phyloP scores from a whole-genome alignment of 768 basidiomycete genomes.

The Collybia nuda region DNA sequence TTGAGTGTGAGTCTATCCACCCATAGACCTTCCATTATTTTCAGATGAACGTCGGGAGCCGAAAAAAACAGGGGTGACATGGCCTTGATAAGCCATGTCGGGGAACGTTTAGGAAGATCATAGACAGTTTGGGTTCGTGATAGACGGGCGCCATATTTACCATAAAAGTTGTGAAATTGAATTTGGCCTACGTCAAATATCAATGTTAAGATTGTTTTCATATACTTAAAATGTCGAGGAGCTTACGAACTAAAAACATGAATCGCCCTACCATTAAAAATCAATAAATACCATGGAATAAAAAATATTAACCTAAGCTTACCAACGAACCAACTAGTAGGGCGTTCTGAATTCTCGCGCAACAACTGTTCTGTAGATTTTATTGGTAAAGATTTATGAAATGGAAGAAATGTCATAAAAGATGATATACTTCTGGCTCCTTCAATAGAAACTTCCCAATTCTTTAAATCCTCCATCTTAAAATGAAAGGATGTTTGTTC shows the following conservation, averaged over 20 bases:
- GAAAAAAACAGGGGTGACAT: slow-evolving; percentile 43
- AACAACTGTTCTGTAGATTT: neutral
- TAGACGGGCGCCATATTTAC: slow-evolving; percentile 42
- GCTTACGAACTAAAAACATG: slow-evolving; percentile 10
- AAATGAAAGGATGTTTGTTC: no score
- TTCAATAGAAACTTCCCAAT: neutral
- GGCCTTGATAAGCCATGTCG: slow-evolving; percentile 31
- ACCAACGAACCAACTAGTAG: neutral
- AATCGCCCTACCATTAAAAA: slow-evolving; percentile 10
- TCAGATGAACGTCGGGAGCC: slow-evolving; percentile 41
- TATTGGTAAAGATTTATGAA: neutral
- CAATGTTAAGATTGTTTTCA: neutral
- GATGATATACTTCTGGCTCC: neutral
- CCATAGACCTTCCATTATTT: slow-evolving; percentile 41
- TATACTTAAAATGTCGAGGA: neutral
- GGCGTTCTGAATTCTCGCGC: neutral
- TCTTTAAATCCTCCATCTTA: no score
- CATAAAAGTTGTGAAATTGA: slow-evolving; percentile 40
- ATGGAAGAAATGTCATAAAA: neutral
- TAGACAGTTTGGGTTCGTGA: slow-evolving; percentile 29
- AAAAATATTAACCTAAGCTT: neutral
- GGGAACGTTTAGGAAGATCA: slow-evolving; percentile 12
- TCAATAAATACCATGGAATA: neutral
- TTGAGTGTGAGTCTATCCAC: slow-evolving; percentile 41
- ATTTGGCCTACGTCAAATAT: slow-evolving; percentile 2